Conservation (phyloP, 208 protist genomes). For the Leptomonas pyrrhocoris region DNA sequence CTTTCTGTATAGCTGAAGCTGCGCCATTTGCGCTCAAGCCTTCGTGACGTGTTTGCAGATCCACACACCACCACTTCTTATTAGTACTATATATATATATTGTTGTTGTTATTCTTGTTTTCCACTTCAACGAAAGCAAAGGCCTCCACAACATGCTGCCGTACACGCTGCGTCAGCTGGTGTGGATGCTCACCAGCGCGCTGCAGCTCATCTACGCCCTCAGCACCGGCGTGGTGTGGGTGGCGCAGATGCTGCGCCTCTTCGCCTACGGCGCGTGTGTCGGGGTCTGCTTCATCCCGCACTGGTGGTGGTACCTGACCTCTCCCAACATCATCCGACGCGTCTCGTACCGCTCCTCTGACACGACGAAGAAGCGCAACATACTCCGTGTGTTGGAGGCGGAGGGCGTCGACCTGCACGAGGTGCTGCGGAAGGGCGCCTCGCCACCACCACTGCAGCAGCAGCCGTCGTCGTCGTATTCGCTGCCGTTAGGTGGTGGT, state of each 20-base stretch:
- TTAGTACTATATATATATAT: no score
- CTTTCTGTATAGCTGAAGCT: no score
- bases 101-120: background rate
- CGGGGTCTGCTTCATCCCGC: constrained; percentile 52
- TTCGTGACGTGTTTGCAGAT: no score
- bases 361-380: constrained; percentile 47
- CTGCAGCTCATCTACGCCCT: constrained; percentile 54
- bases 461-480: background rate
- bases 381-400: constrained; percentile 54
- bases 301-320: constrained; percentile 71
- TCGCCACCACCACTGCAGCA: background rate
- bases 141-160: constrained; percentile 31
- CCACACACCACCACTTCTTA: no score
- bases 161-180: constrained; percentile 52
- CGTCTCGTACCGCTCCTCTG: constrained; percentile 61
- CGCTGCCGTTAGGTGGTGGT: no score
- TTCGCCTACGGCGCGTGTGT: constrained; percentile 44
- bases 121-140: no score
- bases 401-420: constrained; percentile 39
- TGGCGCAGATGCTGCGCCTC: constrained; percentile 57
- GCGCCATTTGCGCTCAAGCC: no score
- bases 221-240: constrained; percentile 62
- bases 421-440: constrained; percentile 15
- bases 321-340: constrained; percentile 68
- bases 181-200: constrained; percentile 62